Evolutionary conservation across 345 rosid genomes (phyloP), one percentile per base, ranked within the genome.

Genomic region (Acer saccharum): DNA sequence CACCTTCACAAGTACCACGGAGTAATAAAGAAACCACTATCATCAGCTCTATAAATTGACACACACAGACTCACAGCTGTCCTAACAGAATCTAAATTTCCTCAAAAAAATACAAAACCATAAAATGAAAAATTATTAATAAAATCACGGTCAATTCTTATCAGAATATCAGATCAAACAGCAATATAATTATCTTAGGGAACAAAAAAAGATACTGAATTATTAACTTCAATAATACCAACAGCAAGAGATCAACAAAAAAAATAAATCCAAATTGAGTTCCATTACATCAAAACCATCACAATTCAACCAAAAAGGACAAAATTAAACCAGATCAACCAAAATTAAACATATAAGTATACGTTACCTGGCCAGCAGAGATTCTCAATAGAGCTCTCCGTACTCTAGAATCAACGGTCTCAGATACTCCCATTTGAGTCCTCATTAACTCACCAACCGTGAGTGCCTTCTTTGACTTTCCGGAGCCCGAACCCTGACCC

Each of bases 401-500:
- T 58, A 96, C 92, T 69, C 99, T 87, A 0, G 95, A 92, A 88
- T 96, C 99, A 29, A 89, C 88, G 1, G 84, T 66, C 82, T 94
- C 98, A 17, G 97, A 80, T 7, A 94, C 89, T 72, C 89, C 84
- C 98, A 96, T 96, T 88, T 96, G 99, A 50, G 77, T 77, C 89
- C 98, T 87, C 95, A 96, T 92, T 80, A 96, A 85, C 87, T 96
- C 98, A 17, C 98, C 98, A 14, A 96, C 90, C 9, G 97, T 96
- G 84, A 90, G 72, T 35, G 94, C 85, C 68, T 85, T 88, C 85
- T 80, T 91, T 43, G 82, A 23, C 84, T 90, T 93, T 29, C 87
- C 93, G 60, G 65, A 83, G 20, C 89, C 90, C 7, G 94, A 89
- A n/a, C 90, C 88, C 0, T 87, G 76, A 13, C 86, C 91, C 46